A percentile compares a stretch with the other conserved stretches of the same genome.
phyloP scores from a whole-genome alignment of 1,284 basidiomycete species.

The Ustilago hordei region DNA sequence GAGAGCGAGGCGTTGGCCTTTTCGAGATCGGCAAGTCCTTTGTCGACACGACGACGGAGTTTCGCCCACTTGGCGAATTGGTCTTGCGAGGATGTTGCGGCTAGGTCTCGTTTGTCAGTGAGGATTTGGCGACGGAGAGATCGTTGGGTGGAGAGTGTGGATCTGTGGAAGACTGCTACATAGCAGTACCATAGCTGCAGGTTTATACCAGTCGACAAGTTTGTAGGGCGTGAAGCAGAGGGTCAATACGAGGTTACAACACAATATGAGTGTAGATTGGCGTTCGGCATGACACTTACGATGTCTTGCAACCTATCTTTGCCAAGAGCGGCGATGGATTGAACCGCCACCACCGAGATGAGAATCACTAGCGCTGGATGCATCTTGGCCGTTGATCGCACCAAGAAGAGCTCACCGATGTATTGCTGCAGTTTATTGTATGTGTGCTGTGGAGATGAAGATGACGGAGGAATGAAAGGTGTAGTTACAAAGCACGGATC shows the following conservation, averaged over 20 bases:
- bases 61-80: slow-evolving; percentile 99
- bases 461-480: slow-evolving; percentile 11
- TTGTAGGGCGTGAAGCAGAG: neutral
- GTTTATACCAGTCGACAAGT: too few species aligned
- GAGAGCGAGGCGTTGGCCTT: slow-evolving; percentile 74
- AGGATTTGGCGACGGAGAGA: slow-evolving; percentile 54
- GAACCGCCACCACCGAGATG: slow-evolving; percentile 38
- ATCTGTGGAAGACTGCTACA: slow-evolving; percentile 46
- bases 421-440: neutral
- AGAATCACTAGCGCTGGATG: slow-evolving; percentile 62
- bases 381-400: slow-evolving; percentile 22
- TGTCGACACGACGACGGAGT: slow-evolving; percentile 88
- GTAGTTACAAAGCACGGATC: slow-evolving; percentile 23
- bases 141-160: slow-evolving; percentile 36
- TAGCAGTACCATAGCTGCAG: slow-evolving; percentile 37
- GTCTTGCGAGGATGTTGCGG: slow-evolving; percentile 92
- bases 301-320: slow-evolving; percentile 42
- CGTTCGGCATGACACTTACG: slow-evolving; percentile 17
- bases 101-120: slow-evolving; percentile 83
- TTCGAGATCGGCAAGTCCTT: slow-evolving; percentile 92
- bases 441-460: neutral
- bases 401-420: neutral
- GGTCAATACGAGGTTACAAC: slow-evolving; percentile 1
- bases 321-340: slow-evolving; percentile 44
- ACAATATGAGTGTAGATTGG: too few species aligned